Evolutionary conservation across 116 monocot genomes (phyloP), one percentile per base, ranked within the genome.

Genomic region (Posidonia oceanica): DNA sequence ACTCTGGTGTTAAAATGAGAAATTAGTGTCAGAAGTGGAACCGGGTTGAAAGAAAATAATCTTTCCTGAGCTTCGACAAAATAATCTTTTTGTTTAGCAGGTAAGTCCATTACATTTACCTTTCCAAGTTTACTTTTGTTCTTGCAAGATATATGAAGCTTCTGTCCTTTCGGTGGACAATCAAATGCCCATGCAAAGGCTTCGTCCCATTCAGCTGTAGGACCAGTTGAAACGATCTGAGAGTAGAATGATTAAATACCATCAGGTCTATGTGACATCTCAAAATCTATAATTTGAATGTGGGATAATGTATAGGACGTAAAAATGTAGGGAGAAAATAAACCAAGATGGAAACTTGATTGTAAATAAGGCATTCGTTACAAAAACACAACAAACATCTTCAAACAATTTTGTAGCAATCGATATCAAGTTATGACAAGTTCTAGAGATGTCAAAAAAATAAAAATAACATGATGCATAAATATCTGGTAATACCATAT

Each of bases 91-190:
- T 66, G 40, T 18, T 18, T 66, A 38, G 17, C n/a, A 66, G 14
- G 66, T 68, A 13, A 4, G 15, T 17, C 1, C 1, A 48, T 61
- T 18, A 44, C 21, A 23, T 15, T 69, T 86, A 97, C 97, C 92
- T 97, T 97, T 48, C 97, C 97, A 64, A 97, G 75, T 81, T 97
- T 97, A 84, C 97, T 97, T 83, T 97, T 97, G 64, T 97, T 97
- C 80, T 92, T 97, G 89, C 97, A 97, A 41, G 97, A 97, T 61
- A 97, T 97, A 76, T 97, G 92, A 69, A 97, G 97, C 71, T 97
- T 97, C 70, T 97, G 97, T 40, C 97, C 92, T 73, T 92, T 92
- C 0, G 97, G 97, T n/a, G 97, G 97, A 12, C 87, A 85, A 63
- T 97, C 97, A 54, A 97, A 97, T 52, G 87, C 92, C 97, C 97